Evolutionary conservation across 2,329 filamentous ascomycete species (phyloP), one percentile per base, ranked within the genome.

Genomic region (Conoideocrella luteorostrata): DNA sequence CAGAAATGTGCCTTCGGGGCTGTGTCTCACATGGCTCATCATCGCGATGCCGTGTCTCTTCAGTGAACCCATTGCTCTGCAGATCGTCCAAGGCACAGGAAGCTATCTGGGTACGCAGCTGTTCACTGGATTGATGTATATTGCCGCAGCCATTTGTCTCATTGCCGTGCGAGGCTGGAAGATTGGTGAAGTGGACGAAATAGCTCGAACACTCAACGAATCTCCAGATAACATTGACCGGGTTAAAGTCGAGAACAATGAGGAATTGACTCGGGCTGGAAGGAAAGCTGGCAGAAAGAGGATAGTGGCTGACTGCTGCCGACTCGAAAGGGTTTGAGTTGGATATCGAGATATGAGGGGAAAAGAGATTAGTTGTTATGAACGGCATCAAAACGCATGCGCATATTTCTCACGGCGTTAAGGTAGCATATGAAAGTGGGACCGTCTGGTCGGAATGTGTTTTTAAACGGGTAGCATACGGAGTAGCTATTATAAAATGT

Each of bases 21-120:
- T 91, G 30, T 86, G 79, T 42, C 70, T 91, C 15, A 75, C 80
- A 17, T 91, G 86, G 86, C 56, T 90, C 21, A 69, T 80, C 5
- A 71, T 91, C 13, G 77, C 84, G 5, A 59, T 88, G 9, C 87
- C 86, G 1, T 77, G 78, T 11, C 87, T 83, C 0, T 88, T 82
- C 51, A 74, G 78, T 29, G 78, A 82, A 51, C 75, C 77, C 2
- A 84, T 85, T 50, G 82, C 73, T 3, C 60, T 86, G 32, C 66
- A 75, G 41, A 71, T 85, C 52, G 61, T 54, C 41, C 62, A 15
- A 56, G 69, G 29, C 21, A 66, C 63, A 0, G 60, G 65, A 22
- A 70, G 71, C 17, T 80, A 79, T 45, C 60, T 77, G 3, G 59
- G 72, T 9, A 69, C 71, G 0, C 73, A 80, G 55, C 52, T 84